A percentile compares a stretch with the other conserved stretches of the same genome.
Evolutionary conservation across 1,284 basidiomycete genomes (phyloP).

Genomic region (Ceratobasidium sp.): DNA sequence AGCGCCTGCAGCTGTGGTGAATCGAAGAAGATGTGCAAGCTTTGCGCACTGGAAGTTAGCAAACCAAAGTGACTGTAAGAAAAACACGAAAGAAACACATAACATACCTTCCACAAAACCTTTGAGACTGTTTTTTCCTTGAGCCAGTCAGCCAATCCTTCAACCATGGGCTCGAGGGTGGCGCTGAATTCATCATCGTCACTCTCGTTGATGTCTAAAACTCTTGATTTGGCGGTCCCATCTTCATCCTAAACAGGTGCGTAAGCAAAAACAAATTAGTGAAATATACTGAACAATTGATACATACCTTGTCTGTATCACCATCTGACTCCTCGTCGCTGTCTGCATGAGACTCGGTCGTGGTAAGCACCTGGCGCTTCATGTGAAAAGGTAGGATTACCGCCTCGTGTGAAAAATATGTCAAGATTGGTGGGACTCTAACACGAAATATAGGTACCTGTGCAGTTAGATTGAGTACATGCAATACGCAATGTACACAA

Average conservation of each 20-base stretch:
- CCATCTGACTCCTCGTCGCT: background rate
- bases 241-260: no score
- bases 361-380: background rate
- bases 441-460: background rate
- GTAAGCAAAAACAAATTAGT: background rate
- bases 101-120: slow-evolving; percentile 6
- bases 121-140: background rate
- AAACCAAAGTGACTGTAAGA: no score
- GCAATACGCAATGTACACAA: background rate
- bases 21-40: background rate
- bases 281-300: no score
- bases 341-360: background rate
- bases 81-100: no score
- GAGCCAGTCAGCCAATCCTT: background rate
- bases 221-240: no score
- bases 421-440: no score
- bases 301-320: background rate
- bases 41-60: background rate
- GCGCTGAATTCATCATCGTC: background rate
- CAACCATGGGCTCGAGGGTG: background rate
- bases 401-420: no score
- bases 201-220: background rate
- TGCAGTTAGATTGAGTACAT: slow-evolving; percentile 1
- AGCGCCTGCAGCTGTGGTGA: background rate
- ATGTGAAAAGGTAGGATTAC: background rate